These are phyloP conservation scores for Ophiostoma sp. DNA, from an alignment of 2,329 filamentous ascomycete species.

Conservation along the genomic window DNA sequence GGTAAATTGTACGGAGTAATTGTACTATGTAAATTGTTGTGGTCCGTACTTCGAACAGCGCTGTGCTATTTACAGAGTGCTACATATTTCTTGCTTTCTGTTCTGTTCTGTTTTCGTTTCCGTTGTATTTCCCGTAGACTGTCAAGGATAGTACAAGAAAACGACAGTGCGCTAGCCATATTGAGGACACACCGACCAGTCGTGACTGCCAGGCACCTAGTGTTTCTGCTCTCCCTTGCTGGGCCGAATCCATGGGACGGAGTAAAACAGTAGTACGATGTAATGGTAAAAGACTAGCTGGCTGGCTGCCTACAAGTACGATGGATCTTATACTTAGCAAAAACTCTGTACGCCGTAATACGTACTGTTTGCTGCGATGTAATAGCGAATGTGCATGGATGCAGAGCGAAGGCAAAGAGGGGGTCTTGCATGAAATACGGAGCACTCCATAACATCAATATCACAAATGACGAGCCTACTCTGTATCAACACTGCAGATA, in stretches of 20 bases:
- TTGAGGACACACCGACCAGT: background rate
- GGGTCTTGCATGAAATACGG: background rate
- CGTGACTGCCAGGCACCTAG: background rate
- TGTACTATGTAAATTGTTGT: background rate
- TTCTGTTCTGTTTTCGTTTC: background rate
- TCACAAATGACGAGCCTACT: background rate
- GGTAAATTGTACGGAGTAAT: background rate
- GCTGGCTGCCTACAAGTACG: too few relatives aligned
- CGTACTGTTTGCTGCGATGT: background rate
- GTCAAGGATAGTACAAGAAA: background rate
- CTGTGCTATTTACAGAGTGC: background rate
- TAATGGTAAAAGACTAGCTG: too few relatives aligned
- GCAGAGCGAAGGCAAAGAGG: background rate
- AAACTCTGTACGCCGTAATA: background rate
- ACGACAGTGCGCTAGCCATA: background rate
- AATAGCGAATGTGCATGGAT: background rate
- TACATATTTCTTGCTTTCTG: background rate
- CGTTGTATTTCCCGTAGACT: background rate
- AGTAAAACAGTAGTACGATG: background rate
- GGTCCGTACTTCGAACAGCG: background rate
- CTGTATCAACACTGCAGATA: background rate
- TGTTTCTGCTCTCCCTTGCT: conserved; percentile 2
- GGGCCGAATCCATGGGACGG: background rate
- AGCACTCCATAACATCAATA: background rate
- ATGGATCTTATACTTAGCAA: too few relatives aligned